Evolutionary conservation across 164 flowering plant genomes (phyloP).

Genomic region (Tetrastigma voinierianum): DNA sequence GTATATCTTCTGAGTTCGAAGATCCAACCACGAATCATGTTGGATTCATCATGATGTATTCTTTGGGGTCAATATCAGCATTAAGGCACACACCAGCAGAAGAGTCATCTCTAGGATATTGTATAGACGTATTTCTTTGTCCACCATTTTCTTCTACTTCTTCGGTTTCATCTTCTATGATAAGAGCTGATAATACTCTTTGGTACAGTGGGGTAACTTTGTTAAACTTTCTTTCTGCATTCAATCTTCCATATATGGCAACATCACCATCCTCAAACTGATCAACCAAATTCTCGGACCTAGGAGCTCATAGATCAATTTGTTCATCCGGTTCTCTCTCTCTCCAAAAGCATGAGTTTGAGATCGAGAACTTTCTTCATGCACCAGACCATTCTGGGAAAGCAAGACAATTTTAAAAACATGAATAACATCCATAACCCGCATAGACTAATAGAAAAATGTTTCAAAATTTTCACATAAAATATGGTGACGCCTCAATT

Average conservation of each 20-base stretch:
- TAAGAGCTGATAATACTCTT: constrained; percentile 80
- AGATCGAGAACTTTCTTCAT: constrained; percentile 25
- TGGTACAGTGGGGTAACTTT: constrained; percentile 63
- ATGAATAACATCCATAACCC: not conserved
- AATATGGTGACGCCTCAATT: too few species aligned
- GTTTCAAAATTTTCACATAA: too few species aligned
- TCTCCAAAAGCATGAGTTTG: constrained; percentile 31
- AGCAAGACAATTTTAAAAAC: constrained; percentile 1
- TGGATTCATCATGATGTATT: constrained; percentile 25
- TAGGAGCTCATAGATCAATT: constrained; percentile 18
- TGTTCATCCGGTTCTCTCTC: constrained; percentile 28
- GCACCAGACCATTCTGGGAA: constrained; percentile 32
- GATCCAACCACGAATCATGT: constrained; percentile 27
- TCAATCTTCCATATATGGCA: constrained; percentile 22
- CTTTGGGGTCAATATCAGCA: constrained; percentile 32
- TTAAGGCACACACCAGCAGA: constrained; percentile 25
- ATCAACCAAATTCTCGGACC: constrained; percentile 23
- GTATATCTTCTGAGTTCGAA: constrained; percentile 23
- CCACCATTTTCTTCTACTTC: constrained; percentile 46
- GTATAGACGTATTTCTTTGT: constrained; percentile 30
- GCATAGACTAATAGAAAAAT: not conserved
- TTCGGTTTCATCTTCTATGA: constrained; percentile 68
- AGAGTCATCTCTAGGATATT: constrained; percentile 31
- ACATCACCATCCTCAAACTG: constrained; percentile 26
- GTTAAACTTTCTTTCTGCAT: constrained; percentile 31